Base-by-base conservation (phyloP, 73 alveolate species). In the Paramecium octaurelia region DNA sequence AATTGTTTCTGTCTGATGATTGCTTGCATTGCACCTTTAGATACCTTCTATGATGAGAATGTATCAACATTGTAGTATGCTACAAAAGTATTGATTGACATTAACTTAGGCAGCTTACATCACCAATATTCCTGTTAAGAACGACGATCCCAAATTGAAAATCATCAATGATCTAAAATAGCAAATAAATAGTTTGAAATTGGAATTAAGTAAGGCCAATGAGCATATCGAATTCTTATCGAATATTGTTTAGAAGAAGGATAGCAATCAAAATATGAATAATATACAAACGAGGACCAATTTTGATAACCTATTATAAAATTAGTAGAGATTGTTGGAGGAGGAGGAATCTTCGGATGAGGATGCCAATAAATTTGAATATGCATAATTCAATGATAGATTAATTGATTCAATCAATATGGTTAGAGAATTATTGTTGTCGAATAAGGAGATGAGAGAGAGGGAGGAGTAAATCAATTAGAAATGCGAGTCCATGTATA, bases 11-110 rank as follows among this genome's bases (percentile, higher is more conserved):
- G 99, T 76, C 88, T 98, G 12, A 98, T 98, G 99, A 94, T 98
- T 54, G 99, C 99, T 8, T 97, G 99, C 85, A 92, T 98, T 5
- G 95, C 99, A 29, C 99, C 99, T 9, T 42, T 96, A 21, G 98
- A 93, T 71, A 85, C 64, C 31, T 97, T 92, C 83, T 86, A 93
- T 35, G 99, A 98, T 24, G 99, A 98, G 86, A 98, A 97, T 76
- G 92, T 97, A 14, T 96, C 98, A 42, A 98, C 99, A 68, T 93
- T 98, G 60, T 92, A 95, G 58, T 98, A 98, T 95, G 99, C 99
- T 1, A 97, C 98, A 3, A 97, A 73, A 73, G 87, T 73, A 73
- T 73, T 8, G 7, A 43, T 35, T 36, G n/a, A 31, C 3, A 20
- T 20, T 36, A 35, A 36, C 46, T 36, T 73, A 96, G 86, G 99